Conservation (phyloP, 768 basidiomycete genomes). For the Russula olivacea region DNA sequence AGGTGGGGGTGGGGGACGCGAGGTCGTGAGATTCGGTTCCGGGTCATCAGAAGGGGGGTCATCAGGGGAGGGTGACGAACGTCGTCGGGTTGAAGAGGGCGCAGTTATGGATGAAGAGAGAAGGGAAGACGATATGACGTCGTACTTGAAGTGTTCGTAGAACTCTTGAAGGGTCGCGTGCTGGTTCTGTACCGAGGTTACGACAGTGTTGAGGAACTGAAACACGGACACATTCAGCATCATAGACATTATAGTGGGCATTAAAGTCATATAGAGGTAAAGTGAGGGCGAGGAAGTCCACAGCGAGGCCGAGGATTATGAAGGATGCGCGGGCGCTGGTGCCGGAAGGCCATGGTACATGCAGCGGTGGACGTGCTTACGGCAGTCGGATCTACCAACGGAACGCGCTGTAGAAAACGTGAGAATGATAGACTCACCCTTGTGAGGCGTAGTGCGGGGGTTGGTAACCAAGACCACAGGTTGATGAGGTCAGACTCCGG, state of each 20-base stretch:
- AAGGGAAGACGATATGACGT: constrained; percentile 25
- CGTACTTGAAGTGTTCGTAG: constrained; percentile 26
- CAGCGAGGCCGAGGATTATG: neutral
- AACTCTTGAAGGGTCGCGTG: constrained; percentile 18
- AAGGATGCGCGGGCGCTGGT: neutral
- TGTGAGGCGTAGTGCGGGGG: constrained; percentile 2
- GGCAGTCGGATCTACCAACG: constrained; percentile 12
- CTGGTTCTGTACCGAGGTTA: constrained; percentile 11
- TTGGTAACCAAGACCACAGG: constrained; percentile 19
- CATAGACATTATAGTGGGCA: neutral
- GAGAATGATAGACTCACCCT: neutral
- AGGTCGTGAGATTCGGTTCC: neutral
- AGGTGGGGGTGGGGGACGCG: neutral
- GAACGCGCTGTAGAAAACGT: neutral
- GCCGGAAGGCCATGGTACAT: neutral
- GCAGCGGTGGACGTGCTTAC: neutral
- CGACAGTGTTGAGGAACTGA: constrained; percentile 16
- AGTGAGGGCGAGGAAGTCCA: neutral
- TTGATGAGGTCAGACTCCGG: constrained; percentile 17
- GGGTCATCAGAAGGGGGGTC: constrained; percentile 3
- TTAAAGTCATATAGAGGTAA: neutral
- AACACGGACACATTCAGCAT: constrained; percentile 8
- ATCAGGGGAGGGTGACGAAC: constrained; percentile 8
- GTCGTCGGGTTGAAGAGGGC: constrained; percentile 18
- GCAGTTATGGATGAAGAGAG: constrained; percentile 22